Evolutionary conservation across 2,329 filamentous ascomycete genomes (phyloP).

Genomic region (Trichoderma semiorbis): DNA sequence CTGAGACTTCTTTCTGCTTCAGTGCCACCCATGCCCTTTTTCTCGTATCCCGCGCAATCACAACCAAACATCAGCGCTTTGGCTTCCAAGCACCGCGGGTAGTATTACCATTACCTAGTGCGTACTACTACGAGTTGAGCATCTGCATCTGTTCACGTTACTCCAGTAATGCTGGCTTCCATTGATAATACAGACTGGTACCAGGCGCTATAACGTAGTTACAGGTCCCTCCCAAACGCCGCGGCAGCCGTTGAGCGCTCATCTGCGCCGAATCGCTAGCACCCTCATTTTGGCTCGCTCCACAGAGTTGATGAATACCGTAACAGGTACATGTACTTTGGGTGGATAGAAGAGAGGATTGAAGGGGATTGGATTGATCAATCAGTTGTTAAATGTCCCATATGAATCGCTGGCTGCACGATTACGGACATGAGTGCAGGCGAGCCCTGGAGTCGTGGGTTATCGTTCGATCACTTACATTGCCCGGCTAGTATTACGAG

Average conservation of each 20-base stretch:
- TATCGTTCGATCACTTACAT: neutral
- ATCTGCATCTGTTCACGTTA: neutral
- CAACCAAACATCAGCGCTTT: neutral
- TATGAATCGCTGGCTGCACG: neutral
- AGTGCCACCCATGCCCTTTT: neutral
- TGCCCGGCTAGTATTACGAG: neutral
- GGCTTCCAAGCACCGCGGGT: neutral
- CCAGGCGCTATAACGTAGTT: neutral
- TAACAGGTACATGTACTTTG: neutral
- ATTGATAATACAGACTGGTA: neutral
- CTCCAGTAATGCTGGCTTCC: neutral
- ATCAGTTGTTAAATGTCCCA: neutral
- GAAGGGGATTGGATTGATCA: neutral
- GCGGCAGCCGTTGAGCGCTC: slow-evolving; percentile 3
- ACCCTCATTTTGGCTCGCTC: neutral
- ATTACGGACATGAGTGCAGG: neutral
- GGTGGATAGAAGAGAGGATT: neutral
- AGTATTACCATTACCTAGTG: neutral
- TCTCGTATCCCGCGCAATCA: neutral
- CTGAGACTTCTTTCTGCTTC: neutral
- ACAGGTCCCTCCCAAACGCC: neutral
- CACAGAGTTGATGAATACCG: neutral
- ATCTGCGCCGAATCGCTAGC: slow-evolving; percentile 14
- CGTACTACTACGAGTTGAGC: neutral
- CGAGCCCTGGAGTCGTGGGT: neutral